Evolutionary conservation across 768 basidiomycete species (phyloP), one percentile per base, ranked within the genome.

Genomic region (Cystofilobasidium bisporidii): DNA sequence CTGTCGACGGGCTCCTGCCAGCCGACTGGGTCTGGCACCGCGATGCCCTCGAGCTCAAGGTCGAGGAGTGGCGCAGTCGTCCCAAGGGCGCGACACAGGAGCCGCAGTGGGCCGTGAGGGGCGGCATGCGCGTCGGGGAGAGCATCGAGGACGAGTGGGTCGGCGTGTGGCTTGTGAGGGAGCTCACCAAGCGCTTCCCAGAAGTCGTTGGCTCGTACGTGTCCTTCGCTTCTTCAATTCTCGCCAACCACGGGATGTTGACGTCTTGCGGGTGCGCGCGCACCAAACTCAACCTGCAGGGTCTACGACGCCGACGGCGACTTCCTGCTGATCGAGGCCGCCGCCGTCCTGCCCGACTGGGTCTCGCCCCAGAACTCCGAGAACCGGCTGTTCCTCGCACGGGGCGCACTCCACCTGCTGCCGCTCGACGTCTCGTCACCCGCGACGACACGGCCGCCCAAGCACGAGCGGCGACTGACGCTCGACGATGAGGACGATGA

Each of bases 131-230:
- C 55, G 88, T 98, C 28, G 94, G 96, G 3, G 96, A 99, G 77
- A 88, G 86, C 62, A 83, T 98, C n/a, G 93, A 99, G 76, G 96
- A 99, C 73, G 96, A 99, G 77, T 99, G 96, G 96, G 87, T 86
- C 75, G 82, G 83, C 18, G 91, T 97, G 22, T 98, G 90, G 89
- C 79, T 98, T 57, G 79, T 98, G 67, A 82, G 81, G 72, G 83
- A 89, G 76, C 80, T 94, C 66, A 87, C 85, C 69, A 78, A 81
- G 47, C 84, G 83, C 70, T 93, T 87, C 87, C 65, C 69, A 24
- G 87, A 91, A 71, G 76, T 92, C 43, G 84, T 83, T 14, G 83
- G 91, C 65, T 86, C 87, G 91, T 92, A 71, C 67, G n/a, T n/a
- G 82, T 75, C 15, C 22, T 22, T 26, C 48, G 20, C 18, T 17